A percentile compares a stretch with the other conserved stretches of the same genome.
Conservation (phyloP, 371 early-diverging fungal genomes). For the Syncephalastrum sp. region DNA sequence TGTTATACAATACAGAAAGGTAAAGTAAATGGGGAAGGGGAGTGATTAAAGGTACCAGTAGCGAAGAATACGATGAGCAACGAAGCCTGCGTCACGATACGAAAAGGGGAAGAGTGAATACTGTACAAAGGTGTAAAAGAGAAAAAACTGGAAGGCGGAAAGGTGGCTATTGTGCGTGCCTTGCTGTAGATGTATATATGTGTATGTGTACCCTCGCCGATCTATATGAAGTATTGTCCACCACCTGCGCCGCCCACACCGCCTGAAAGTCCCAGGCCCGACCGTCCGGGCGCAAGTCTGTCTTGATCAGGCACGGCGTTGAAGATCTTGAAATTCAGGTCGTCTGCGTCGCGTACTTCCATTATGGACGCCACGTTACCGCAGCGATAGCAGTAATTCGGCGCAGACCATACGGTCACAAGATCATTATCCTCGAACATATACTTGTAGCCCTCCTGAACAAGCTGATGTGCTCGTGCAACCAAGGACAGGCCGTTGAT, state of each 20-base stretch:
- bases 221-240: conserved; percentile 50
- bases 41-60: no score
- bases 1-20: no score
- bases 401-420: conserved; percentile 99
- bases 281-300: conserved; percentile 39
- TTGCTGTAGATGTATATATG: not conserved
- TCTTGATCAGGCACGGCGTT: conserved; percentile 93
- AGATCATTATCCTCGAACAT: conserved; percentile 95
- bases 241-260: conserved; percentile 36
- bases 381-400: conserved; percentile 99
- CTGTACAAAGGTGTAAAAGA: no score
- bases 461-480: conserved; percentile 99
- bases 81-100: no score
- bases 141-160: no score
- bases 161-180: no score
- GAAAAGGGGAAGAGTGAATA: no score
- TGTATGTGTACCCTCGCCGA: not conserved
- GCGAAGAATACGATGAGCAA: no score
- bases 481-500: conserved; percentile 97
- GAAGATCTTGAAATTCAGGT: conserved; percentile 92
- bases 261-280: conserved; percentile 18
- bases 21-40: no score
- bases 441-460: conserved; percentile 97
- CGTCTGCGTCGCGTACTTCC: conserved; percentile 83
- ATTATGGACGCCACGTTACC: conserved; percentile 99